Conservation (phyloP, 768 basidiomycete species). For the Porpolomopsis calyptriformis region DNA sequence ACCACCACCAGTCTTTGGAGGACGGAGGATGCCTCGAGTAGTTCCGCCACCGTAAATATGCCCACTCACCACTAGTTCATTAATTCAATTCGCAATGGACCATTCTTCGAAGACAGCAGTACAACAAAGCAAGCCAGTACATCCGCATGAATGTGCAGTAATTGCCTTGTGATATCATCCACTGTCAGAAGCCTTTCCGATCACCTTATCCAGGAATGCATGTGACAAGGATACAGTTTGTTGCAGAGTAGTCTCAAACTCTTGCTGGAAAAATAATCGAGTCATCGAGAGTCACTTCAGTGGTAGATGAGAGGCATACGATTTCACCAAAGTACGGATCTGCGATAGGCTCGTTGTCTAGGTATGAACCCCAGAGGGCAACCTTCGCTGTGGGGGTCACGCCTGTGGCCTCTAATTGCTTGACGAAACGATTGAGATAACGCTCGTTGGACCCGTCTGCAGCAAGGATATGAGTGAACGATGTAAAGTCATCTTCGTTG, state of each 20-base stretch:
- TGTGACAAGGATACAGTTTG: constrained; percentile 67
- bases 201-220: constrained; percentile 66
- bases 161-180: not conserved
- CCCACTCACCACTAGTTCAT: constrained; percentile 53
- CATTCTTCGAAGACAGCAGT: no score
- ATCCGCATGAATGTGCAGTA: not conserved
- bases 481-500: constrained; percentile 51
- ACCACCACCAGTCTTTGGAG: constrained; percentile 92
- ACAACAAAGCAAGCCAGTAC: no score
- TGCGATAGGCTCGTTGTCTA: constrained; percentile 57
- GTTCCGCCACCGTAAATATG: constrained; percentile 77
- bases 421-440: constrained; percentile 43
- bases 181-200: not conserved
- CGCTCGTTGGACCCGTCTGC: constrained; percentile 71
- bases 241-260: constrained; percentile 68
- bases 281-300: not conserved
- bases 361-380: constrained; percentile 71
- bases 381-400: constrained; percentile 45
- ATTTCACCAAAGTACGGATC: constrained; percentile 80
- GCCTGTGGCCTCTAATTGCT: constrained; percentile 14
- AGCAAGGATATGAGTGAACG: constrained; percentile 79
- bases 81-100: not conserved
- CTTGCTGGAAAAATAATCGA: constrained; percentile 31
- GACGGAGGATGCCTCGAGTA: constrained; percentile 72
- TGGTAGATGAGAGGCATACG: constrained; percentile 28